A percentile compares a stretch with the other conserved stretches of the same genome.
phyloP scores from a whole-genome alignment of 2,329 filamentous ascomycete genomes.

The Epichloe amarillans region DNA sequence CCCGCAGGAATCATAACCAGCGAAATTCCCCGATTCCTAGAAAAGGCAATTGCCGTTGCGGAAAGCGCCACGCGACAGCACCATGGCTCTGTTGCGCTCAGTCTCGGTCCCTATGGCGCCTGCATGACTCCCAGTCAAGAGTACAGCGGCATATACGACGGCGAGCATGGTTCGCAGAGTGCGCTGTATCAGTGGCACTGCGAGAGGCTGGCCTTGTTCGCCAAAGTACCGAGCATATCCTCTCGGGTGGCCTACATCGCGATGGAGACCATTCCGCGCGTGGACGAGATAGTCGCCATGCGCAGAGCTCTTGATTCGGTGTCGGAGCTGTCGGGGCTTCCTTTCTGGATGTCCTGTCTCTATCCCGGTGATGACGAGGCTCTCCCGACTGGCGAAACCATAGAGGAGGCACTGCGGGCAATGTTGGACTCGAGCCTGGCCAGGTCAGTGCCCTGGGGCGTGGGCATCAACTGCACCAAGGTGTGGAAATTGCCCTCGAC shows the following conservation, averaged over 20 bases:
- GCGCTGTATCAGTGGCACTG: slow-evolving; percentile 43
- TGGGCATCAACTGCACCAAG: slow-evolving; percentile 59
- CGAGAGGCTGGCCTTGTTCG: slow-evolving; percentile 39
- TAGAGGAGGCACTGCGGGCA: slow-evolving; percentile 19
- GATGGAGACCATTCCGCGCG: slow-evolving; percentile 52
- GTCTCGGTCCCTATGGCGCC: slow-evolving; percentile 54
- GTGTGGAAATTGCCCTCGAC: slow-evolving; percentile 45
- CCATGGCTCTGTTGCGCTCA: slow-evolving; percentile 36
- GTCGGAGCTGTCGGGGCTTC: slow-evolving; percentile 15
- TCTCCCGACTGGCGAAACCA: slow-evolving; percentile 42
- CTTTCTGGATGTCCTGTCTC: slow-evolving; percentile 51
- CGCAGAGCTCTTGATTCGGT: slow-evolving; percentile 27
- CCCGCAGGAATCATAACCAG: slow-evolving; percentile 29
- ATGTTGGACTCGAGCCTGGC: slow-evolving; percentile 22
- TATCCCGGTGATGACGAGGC: slow-evolving; percentile 35
- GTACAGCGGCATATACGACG: slow-evolving; percentile 49
- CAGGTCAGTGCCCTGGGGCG: slow-evolving; percentile 36
- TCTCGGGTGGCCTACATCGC: slow-evolving; percentile 40
- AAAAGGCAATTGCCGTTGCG: slow-evolving; percentile 31
- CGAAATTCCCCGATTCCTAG: slow-evolving; percentile 28
- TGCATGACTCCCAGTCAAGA: slow-evolving; percentile 53
- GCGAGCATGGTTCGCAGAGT: slow-evolving; percentile 27
- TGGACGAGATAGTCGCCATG: slow-evolving; percentile 47
- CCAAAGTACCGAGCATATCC: slow-evolving; percentile 21
- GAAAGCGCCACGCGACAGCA: slow-evolving; percentile 18